Base-by-base conservation (phyloP, 257 asterid species). In the Lycium barbarum region DNA sequence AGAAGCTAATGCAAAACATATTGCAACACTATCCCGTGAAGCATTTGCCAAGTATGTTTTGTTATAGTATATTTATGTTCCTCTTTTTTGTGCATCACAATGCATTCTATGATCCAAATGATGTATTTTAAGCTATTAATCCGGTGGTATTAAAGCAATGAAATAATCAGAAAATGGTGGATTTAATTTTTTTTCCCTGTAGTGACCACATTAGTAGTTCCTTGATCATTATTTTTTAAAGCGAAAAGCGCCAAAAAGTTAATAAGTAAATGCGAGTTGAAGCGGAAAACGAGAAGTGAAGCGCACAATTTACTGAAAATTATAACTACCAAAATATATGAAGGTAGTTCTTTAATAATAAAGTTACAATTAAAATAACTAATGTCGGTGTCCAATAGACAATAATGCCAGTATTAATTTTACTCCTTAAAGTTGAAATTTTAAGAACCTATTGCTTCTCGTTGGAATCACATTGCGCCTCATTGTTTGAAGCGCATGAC, bases 1-100 rank as follows among this genome's bases (percentile, higher is more conserved):
- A 53, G 95, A 91, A 89, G 97, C 95, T 76, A 89, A 95, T 86
- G 94, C 95, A 68, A 81, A 84, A 80, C 71, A 55, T 80, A 91
- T 94, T 84, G 94, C 93, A 15, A 89, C 88, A 86, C 58, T 90
- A 86, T 96, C 91, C 81, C 80, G 45, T 33, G 91, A 94, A 86
- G 84, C 92, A 78, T 90, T 91, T 84, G 89, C 85, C 66, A 92
- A 92, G 99, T 95, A 88, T 76, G 86, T 51, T 51, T 13, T 7
- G 15, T 76, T 76, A 33, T 26, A 26, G 13, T 76, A 22, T 18
- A 14, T 61, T 73, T 40, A 33, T 76, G n/a, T 59, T 51, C 61
- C 66, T 58, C 20, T 43, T 35, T 84, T 43, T 7, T 36, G 15
- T 35, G 35, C 78, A 57, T 83, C 33, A 17, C 22, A 26, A 35